Evolutionary conservation across 768 basidiomycete genomes (phyloP), one percentile per base, ranked within the genome.

Genomic region (Serendipita sp.): DNA sequence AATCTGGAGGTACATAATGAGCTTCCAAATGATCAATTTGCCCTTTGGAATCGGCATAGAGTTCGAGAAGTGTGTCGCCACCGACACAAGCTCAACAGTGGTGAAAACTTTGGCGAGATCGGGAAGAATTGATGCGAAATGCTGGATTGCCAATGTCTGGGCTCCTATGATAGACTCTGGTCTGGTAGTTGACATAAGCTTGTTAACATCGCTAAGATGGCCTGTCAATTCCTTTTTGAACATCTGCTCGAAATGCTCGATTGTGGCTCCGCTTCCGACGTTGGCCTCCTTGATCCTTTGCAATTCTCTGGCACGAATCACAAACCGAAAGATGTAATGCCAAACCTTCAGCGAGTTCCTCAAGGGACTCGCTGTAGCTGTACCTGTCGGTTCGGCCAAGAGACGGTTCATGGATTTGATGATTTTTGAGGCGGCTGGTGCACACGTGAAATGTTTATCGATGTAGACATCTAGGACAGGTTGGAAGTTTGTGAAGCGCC

Each of bases 321-420:
- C 88, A 74, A 98, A 91, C 72, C 89, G 90, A 83, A 97, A 91
- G 69, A 98, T 85, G 71, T 94, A 91, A 71, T 92, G 88, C 92
- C 92, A 95, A 35, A 97, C 95, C 73, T 97, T 97, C 66, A 98
- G 78, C 15, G 93, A 89, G 10, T 91, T 85, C 38, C 94, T 85
- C 64, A 97, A 80, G 3, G 83, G 81, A 16, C 88, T 85, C 0
- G 88, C 91, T 2, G 81, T 83, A 28, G 90, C 88, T 7, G 78
- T 75, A 23, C 83, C 81, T 0, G 85, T 83, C 11, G 91, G 90
- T 69, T 86, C 82, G 41, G 77, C 77, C 45, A 97, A 78, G 13
- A 96, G 81, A 30, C 83, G 80, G 70, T 89, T 89, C 88, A 97
- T 89, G 5, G 90, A 89, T 67, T 82, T 84, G 45, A 97, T 82